Conservation (phyloP, 306 rosid genomes). For the Vigna angularis region DNA sequence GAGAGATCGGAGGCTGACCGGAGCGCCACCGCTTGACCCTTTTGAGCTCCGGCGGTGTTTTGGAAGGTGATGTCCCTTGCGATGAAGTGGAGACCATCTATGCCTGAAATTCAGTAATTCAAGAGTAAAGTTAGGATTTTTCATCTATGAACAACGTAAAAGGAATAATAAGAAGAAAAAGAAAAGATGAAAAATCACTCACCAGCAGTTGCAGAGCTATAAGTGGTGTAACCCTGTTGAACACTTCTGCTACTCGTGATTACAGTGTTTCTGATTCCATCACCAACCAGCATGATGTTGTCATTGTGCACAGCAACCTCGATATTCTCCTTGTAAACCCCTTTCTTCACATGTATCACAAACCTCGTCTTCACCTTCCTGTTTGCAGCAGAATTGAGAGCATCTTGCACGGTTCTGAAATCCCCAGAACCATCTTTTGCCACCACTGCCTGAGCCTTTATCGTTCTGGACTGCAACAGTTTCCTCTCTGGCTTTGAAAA, state of each 20-base stretch:
- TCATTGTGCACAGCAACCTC: slow-evolving; percentile 63
- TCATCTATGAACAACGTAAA: background rate
- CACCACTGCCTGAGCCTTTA: slow-evolving; percentile 69
- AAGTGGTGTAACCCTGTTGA: slow-evolving; percentile 74
- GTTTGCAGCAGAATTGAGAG: slow-evolving; percentile 66
- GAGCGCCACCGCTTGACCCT: slow-evolving; percentile 88
- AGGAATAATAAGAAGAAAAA: background rate
- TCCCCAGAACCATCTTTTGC: slow-evolving; percentile 88
- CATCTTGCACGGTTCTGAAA: slow-evolving; percentile 71
- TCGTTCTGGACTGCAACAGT: slow-evolving; percentile 44
- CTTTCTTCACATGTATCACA: slow-evolving; percentile 74
- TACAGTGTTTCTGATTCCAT: slow-evolving; percentile 60
- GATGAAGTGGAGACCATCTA: slow-evolving; percentile 75
- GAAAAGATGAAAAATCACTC: background rate
- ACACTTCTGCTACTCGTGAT: slow-evolving; percentile 70
- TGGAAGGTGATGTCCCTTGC: slow-evolving; percentile 71
- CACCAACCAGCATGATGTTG: slow-evolving; percentile 77
- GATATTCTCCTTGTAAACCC: slow-evolving; percentile 79
- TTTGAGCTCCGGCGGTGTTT: slow-evolving; percentile 71
- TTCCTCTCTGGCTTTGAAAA: slow-evolving; percentile 59
- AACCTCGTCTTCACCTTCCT: slow-evolving; percentile 56
- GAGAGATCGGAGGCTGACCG: slow-evolving; percentile 88
- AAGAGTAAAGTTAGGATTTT: background rate
- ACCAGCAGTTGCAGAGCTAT: slow-evolving; percentile 91
- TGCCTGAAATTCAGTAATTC: slow-evolving; percentile 46